Conservation (phyloP, 352 stramenopile genomes). For the Phytopythium kandeliae region DNA sequence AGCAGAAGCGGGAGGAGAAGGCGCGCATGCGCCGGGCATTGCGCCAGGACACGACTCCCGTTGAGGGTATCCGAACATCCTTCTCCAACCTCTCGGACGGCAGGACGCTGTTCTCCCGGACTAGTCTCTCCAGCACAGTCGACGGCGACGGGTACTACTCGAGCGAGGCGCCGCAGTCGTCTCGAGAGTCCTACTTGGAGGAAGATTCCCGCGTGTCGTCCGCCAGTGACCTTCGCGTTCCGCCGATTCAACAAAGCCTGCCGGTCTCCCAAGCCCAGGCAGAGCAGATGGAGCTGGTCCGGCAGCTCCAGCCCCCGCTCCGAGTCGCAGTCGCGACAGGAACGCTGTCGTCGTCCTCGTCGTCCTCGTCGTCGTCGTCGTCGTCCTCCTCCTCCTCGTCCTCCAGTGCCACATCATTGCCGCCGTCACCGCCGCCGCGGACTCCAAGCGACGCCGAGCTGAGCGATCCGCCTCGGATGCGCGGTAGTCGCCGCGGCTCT, state of each 20-base stretch:
- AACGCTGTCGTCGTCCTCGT: not conserved
- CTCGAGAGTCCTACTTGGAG: not conserved
- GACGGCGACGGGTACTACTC: conserved; percentile 24
- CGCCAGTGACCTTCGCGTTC: too few relatives aligned
- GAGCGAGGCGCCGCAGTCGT: conserved; percentile 15
- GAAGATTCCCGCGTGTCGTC: not conserved
- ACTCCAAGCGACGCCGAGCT: too few relatives aligned
- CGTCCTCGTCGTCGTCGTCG: not conserved
- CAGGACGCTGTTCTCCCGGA: conserved; percentile 37
- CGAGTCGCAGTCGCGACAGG: not conserved
- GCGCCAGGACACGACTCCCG: conserved; percentile 8
- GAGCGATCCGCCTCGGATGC: too few relatives aligned
- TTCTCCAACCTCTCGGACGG: conserved; percentile 31
- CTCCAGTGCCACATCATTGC: too few relatives aligned
- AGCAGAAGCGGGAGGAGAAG: conserved; percentile 11
- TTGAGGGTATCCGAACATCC: conserved; percentile 5
- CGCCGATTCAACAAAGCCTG: too few relatives aligned
- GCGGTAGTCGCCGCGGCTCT: too few relatives aligned
- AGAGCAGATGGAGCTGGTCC: too few relatives aligned
- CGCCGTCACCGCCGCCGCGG: too few relatives aligned
- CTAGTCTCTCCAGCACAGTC: conserved; percentile 20
- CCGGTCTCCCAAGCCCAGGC: too few relatives aligned
- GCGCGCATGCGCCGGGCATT: conserved; percentile 34
- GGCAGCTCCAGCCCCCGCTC: not conserved
- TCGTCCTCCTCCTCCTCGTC: too few relatives aligned